These are phyloP conservation scores for Trichosporon sp. DNA, from an alignment of 1,284 basidiomycete genomes.

Conservation along the genomic window DNA sequence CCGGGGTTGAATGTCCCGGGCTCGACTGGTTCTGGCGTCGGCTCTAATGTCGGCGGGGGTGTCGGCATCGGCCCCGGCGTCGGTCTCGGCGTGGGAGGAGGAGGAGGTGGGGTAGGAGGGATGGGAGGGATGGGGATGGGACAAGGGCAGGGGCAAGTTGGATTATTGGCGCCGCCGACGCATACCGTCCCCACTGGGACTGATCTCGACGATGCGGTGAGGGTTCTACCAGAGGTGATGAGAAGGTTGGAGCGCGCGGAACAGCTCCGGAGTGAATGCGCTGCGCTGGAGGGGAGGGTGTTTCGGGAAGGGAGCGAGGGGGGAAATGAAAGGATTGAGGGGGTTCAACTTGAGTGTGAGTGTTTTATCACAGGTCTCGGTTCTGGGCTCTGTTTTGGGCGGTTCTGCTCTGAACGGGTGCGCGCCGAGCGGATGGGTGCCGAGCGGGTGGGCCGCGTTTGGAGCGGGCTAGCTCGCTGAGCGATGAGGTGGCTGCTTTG, in stretches of 20 bases:
- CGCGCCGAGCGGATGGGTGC: too few relatives aligned
- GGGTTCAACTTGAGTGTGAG: constrained; percentile 19
- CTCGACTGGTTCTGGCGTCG: not conserved
- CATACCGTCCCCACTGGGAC: not conserved
- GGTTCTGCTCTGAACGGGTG: too few relatives aligned
- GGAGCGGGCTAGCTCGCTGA: too few relatives aligned
- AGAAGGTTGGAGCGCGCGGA: constrained; percentile 18
- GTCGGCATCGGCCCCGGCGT: not conserved
- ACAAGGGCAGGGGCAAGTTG: not conserved
- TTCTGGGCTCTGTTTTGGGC: too few relatives aligned
- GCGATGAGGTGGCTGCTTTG: too few relatives aligned
- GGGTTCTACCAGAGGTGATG: constrained; percentile 10
- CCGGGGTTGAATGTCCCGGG: not conserved
- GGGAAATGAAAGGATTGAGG: not conserved
- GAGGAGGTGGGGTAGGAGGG: not conserved
- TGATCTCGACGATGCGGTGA: constrained; percentile 14
- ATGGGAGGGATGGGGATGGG: not conserved
- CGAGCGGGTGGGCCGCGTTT: too few relatives aligned
- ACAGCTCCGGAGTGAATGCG: constrained; percentile 7
- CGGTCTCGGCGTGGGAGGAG: not conserved
- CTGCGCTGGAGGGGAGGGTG: not conserved
- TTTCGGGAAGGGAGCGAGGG: constrained; percentile 1
- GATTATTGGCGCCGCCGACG: not conserved
- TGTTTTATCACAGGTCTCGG: too few relatives aligned
- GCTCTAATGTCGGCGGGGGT: not conserved